Base-by-base conservation (phyloP, 2,329 filamentous ascomycete species). In the Aureobasidium subglaciale region DNA sequence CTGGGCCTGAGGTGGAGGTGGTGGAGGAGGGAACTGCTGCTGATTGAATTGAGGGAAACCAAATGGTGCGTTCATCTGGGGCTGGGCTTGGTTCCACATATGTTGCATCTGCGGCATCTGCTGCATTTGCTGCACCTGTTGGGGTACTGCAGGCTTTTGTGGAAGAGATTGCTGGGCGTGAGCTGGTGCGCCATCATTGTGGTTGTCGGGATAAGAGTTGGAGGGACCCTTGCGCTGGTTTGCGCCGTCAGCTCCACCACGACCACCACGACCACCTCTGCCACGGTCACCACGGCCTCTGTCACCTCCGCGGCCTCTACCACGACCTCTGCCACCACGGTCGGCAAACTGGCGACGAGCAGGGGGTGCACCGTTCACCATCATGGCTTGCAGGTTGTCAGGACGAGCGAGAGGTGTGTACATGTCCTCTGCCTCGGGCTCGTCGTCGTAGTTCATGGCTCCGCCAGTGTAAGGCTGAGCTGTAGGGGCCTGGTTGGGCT, bases 361-460 rank as follows among this genome's bases (percentile, higher is more conserved):
- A 20, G 70, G 70, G 16, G 70, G 68, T 30, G 65, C 67, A 37
- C 68, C 69, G 18, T 58, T 59, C n/a, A 69, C 68, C 62, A 76
- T 73, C 60, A 75, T 67, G 42, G 75, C 65, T 37, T 73, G 69
- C 41, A 77, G 71, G 55, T 76, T 73, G 37, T 75, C 72, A 3
- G 75, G 75, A 43, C 75, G 65, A 42, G 73, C 70, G 18, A 78
- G 67, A 6, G 74, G 75, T 32, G 68, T 74, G 63, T 77, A 78
- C 68, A 75, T 74, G 38, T 73, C 73, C 11, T 68, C 65, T 6
- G 68, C 62, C 20, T 70, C 69, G 22, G 74, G 71, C 34, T 75
- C 72, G 43, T 69, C 67, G 45, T 70, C 68, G 60, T 77, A 77
- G 59, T 69, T 72, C 38, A 73, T 62, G 24, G 66, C 68, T 15